A percentile compares a stretch with the other conserved stretches of the same genome.
These are phyloP conservation scores for Lentinula aciculospora DNA, from an alignment of 768 basidiomycete species.

Conservation along the genomic window DNA sequence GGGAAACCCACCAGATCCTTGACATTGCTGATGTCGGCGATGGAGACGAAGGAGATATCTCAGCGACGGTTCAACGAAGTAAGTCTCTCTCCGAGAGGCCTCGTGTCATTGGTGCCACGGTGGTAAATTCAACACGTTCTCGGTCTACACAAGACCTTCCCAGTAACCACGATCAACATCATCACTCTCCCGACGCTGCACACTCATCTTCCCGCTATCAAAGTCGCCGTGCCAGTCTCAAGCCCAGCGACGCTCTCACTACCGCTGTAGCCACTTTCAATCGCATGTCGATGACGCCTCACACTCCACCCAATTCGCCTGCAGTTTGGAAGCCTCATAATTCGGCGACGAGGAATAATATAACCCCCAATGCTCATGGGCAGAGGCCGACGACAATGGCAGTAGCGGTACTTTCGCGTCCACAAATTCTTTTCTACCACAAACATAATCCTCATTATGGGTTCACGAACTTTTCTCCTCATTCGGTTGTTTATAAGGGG, in stretches of 20 bases:
- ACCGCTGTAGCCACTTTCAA: background rate
- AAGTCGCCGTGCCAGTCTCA: background rate
- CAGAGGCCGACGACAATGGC: background rate
- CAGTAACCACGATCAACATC: background rate
- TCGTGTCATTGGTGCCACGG: background rate
- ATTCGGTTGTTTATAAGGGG: conserved; percentile 55
- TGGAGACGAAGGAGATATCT: conserved; percentile 20
- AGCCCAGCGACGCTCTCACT: background rate
- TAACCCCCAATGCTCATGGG: background rate
- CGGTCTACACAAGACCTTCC: conserved; percentile 4
- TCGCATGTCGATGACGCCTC: background rate
- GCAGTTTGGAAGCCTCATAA: background rate
- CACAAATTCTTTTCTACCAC: conserved; percentile 56
- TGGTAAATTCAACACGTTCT: conserved; percentile 5
- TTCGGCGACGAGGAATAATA: background rate
- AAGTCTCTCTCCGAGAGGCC: conserved; percentile 5
- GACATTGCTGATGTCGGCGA: conserved; percentile 14
- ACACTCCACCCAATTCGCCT: conserved; percentile 1
- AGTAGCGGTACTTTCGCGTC: conserved; percentile 11
- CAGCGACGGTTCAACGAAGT: background rate
- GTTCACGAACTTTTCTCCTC: conserved; percentile 70
- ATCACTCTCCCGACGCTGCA: background rate
- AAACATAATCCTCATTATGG: conserved; percentile 61
- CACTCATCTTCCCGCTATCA: background rate
- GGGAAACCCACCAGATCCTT: conserved; percentile 23